Percentiles rank a stretch among this genome's conserved stretches.
Conservation (phyloP, 805 yeast genomes). For the Sugiyamaella americana region DNA sequence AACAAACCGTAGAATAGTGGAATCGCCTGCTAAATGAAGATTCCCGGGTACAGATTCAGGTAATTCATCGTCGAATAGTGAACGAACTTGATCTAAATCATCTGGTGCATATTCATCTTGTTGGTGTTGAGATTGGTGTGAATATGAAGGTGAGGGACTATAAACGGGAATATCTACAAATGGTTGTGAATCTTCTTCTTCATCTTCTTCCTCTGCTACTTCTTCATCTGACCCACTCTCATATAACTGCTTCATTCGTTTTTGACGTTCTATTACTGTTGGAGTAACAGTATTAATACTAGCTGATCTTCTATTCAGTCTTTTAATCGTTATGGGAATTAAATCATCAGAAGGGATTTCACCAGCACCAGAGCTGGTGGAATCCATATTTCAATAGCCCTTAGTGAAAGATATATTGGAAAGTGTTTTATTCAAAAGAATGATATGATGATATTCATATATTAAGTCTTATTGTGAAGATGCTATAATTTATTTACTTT, state of each 20-base stretch:
- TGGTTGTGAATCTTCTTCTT: background rate
- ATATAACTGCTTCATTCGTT: background rate
- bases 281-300: conserved; percentile 1
- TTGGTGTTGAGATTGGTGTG: background rate
- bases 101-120: background rate
- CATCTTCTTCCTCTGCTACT: background rate
- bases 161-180: background rate
- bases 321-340: background rate
- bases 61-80: conserved; percentile 21
- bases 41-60: conserved; percentile 32
- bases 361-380: no score
- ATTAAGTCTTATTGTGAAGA: no score
- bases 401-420: no score
- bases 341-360: no score
- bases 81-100: conserved; percentile 2
- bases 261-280: background rate
- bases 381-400: no score
- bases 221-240: background rate
- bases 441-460: no score
- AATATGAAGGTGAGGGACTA: no score
- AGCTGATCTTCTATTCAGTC: conserved; percentile 1
- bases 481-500: no score
- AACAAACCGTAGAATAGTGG: conserved; percentile 30
- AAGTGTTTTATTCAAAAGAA: no score
- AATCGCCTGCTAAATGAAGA: conserved; percentile 33